Evolutionary conservation across 371 early-diverging fungal genomes (phyloP), one percentile per base, ranked within the genome.

Genomic region (Parasitella parasitica): DNA sequence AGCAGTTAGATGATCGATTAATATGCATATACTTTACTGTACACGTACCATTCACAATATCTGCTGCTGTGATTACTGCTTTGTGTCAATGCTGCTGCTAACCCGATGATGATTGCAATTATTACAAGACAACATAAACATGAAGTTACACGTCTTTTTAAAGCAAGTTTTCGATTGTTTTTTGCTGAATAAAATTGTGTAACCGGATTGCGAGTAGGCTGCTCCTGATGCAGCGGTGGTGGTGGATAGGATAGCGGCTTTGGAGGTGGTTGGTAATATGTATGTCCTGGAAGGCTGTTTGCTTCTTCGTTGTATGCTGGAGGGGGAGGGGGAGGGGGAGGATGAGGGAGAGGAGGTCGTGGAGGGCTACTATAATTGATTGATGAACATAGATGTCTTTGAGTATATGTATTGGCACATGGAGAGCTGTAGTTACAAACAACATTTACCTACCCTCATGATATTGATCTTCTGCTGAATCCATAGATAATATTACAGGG

Each of bases 221-320:
- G 16, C 18, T n/a, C 11, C 24, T 50, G 6, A 6, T 46, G 49
- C 20, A 61, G 6, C 34, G 54, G 54, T 12, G 62, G 55, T 2
- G 55, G 55, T 36, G 62, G 48, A 36, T 38, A 50, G n/a, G 32
- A n/a, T 34, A 30, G 34, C 18, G 56, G 43, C 13, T 24, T 26
- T 15, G 50, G 52, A 4, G 63, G 63, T 32, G 63, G 63, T 57
- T 38, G 57, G 24, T 63, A 63, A 24, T 57, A 63, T 8, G 57
- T 63, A 41, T 63, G 39, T 32, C 57, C 57, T 7, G 50, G 39
- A 35, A 50, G 20, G 38, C 13, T 37, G 6, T 26, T 28, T 9
- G 16, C 6, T 12, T 22, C 18, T n/a, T 63, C 43, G 3, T 63
- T 43, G 4, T 56, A 56, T 28, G 57, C 50, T 24, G 63, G 63